These are phyloP conservation scores for Misopates orontium DNA, from an alignment of 257 asterid genomes.

Conservation along the genomic window DNA sequence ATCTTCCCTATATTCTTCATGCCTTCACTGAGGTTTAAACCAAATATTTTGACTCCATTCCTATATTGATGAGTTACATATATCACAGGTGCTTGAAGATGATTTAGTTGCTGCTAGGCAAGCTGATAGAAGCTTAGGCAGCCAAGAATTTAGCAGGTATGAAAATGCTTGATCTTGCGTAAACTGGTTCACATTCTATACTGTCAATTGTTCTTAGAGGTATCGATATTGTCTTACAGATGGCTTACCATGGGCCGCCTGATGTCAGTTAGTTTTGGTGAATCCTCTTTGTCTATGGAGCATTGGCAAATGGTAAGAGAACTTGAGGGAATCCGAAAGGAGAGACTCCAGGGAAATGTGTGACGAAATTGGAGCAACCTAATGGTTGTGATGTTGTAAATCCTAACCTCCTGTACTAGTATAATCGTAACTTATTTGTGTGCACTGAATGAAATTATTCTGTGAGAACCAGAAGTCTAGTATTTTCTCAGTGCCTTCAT, in stretches of 20 bases:
- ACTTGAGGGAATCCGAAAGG: constrained; percentile 67
- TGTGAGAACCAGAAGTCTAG: no score
- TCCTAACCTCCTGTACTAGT: no score
- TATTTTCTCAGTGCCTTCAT: no score
- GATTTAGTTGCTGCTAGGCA: constrained; percentile 90
- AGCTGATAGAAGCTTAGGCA: constrained; percentile 80
- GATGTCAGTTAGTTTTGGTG: constrained; percentile 74
- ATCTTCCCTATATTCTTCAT: neutral
- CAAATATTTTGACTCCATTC: no score
- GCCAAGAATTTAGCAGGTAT: constrained; percentile 81
- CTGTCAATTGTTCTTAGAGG: constrained; percentile 16
- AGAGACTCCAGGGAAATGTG: constrained; percentile 46
- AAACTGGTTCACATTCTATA: constrained; percentile 1
- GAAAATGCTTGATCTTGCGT: neutral
- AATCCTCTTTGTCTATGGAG: constrained; percentile 58
- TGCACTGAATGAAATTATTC: no score
- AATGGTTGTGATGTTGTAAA: neutral
- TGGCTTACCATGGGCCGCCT: constrained; percentile 86
- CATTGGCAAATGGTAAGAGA: constrained; percentile 95
- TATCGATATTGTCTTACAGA: constrained; percentile 40
- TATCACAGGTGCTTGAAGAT: constrained; percentile 67
- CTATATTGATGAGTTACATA: neutral
- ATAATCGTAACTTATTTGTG: no score
- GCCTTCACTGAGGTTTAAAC: neutral
- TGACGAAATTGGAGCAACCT: constrained; percentile 5